These are phyloP conservation scores for Malassezia cuniculi DNA, from an alignment of 1,284 basidiomycete genomes.

Conservation along the genomic window DNA sequence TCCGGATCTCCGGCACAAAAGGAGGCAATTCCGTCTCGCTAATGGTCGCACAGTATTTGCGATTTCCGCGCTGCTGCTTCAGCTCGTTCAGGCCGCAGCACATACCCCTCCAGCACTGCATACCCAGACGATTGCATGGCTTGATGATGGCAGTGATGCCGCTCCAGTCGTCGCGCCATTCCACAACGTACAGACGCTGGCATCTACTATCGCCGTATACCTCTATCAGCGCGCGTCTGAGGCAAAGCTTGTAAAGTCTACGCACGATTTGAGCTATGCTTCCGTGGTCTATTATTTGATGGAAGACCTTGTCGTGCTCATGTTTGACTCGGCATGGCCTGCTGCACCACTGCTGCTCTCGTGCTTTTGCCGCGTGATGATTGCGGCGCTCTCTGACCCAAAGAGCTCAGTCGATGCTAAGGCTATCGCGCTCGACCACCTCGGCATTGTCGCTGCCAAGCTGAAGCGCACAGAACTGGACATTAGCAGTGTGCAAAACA, in stretches of 20 bases:
- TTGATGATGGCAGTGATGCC: slow-evolving; percentile 4
- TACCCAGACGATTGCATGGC: slow-evolving; percentile 16
- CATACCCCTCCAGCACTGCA: slow-evolving; percentile 16
- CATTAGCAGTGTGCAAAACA: not conserved
- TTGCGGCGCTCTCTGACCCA: slow-evolving; percentile 54
- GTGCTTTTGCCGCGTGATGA: slow-evolving; percentile 27
- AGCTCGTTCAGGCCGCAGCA: slow-evolving; percentile 77
- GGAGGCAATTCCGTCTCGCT: slow-evolving; percentile 54
- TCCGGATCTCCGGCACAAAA: slow-evolving; percentile 72
- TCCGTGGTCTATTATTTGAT: slow-evolving; percentile 79
- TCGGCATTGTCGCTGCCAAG: slow-evolving; percentile 76
- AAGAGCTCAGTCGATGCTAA: slow-evolving; percentile 54
- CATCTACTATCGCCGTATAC: slow-evolving; percentile 65
- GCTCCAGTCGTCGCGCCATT: slow-evolving; percentile 1
- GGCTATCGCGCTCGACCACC: slow-evolving; percentile 75
- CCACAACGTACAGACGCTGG: slow-evolving; percentile 10
- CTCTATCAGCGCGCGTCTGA: slow-evolving; percentile 54
- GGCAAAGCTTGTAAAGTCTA: slow-evolving; percentile 26
- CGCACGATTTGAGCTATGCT: slow-evolving; percentile 52
- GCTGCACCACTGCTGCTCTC: slow-evolving; percentile 61
- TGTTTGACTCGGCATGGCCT: slow-evolving; percentile 94
- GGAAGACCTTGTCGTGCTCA: slow-evolving; percentile 69
- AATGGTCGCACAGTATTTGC: slow-evolving; percentile 66
- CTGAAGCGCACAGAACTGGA: slow-evolving; percentile 49
- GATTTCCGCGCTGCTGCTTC: slow-evolving; percentile 76